Percentiles rank a stretch among this genome's conserved stretches.
Conservation (phyloP, 768 basidiomycete genomes). For the Tylopilus cervinicoccineus region DNA sequence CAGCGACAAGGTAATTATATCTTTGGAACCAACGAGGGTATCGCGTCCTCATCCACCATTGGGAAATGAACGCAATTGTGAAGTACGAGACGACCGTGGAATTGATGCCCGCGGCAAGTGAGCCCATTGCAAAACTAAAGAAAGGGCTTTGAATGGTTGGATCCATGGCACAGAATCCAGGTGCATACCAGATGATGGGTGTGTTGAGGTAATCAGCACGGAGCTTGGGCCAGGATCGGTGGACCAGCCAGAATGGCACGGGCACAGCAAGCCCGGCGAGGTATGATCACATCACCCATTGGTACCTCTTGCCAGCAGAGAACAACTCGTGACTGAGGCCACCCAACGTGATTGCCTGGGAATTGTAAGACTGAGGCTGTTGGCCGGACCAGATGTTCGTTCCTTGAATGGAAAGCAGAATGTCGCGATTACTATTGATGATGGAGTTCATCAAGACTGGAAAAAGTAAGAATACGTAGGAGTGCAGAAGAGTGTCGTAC, state of each 20-base stretch:
- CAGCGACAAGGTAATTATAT: slow-evolving; percentile 38
- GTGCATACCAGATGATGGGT: slow-evolving; percentile 26
- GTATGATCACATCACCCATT: slow-evolving; percentile 40
- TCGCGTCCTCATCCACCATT: slow-evolving; percentile 36
- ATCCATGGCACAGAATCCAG: neutral
- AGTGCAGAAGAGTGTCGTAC: slow-evolving; percentile 21
- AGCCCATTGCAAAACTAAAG: slow-evolving; percentile 15
- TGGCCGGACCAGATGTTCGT: slow-evolving; percentile 38
- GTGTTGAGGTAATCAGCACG: slow-evolving; percentile 26
- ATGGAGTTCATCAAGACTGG: slow-evolving; percentile 58
- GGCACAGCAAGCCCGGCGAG: slow-evolving; percentile 33
- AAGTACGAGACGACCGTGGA: slow-evolving; percentile 18
- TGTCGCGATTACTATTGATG: slow-evolving; percentile 45
- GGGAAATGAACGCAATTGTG: slow-evolving; percentile 27
- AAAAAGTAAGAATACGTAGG: slow-evolving; percentile 9
- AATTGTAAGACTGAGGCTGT: slow-evolving; percentile 29
- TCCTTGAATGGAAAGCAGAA: slow-evolving; percentile 51
- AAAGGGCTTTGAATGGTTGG: neutral
- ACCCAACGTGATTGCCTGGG: slow-evolving; percentile 37
- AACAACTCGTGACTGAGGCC: slow-evolving; percentile 36
- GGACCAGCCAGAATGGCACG: slow-evolving; percentile 39
- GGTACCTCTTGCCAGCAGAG: slow-evolving; percentile 25
- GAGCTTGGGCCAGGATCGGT: slow-evolving; percentile 33
- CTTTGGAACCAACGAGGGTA: slow-evolving; percentile 34
- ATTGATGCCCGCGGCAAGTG: slow-evolving; percentile 25